Conservation (phyloP, 1,284 basidiomycete genomes). For the Pyrrhoderma noxium region DNA sequence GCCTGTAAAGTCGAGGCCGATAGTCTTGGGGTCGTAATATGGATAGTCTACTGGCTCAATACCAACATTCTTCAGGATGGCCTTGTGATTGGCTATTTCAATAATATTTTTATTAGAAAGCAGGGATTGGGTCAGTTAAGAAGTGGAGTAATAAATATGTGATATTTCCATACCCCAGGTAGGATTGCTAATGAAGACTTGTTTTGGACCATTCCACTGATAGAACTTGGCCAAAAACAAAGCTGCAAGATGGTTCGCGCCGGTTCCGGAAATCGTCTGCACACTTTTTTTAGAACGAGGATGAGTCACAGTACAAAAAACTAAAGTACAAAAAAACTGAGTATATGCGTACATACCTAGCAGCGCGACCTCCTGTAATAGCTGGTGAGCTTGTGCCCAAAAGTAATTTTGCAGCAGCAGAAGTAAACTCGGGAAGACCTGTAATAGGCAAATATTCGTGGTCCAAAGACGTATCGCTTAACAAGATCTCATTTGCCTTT, state of each 20-base stretch:
- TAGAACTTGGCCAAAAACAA: conserved; percentile 87
- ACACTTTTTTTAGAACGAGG: conserved; percentile 33
- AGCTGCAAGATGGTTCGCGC: conserved; percentile 90
- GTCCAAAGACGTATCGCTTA: conserved; percentile 70
- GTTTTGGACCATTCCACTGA: conserved; percentile 57
- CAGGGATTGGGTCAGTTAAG: no score
- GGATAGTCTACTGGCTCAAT: conserved; percentile 78
- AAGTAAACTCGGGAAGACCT: conserved; percentile 77
- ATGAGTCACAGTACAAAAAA: neutral
- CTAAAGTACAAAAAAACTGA: neutral
- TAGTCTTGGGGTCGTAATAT: conserved; percentile 88
- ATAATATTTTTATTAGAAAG: neutral
- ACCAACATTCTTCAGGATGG: conserved; percentile 81
- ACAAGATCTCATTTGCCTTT: conserved; percentile 68
- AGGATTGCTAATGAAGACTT: conserved; percentile 80
- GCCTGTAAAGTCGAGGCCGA: conserved; percentile 79
- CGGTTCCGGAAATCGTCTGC: conserved; percentile 93
- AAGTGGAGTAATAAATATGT: no score
- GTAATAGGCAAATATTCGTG: conserved; percentile 95
- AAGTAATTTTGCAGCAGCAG: conserved; percentile 75
- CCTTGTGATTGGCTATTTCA: conserved; percentile 83
- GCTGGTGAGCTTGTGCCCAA: conserved; percentile 71
- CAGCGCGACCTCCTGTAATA: conserved; percentile 62
- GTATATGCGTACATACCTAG: conserved; percentile 26
- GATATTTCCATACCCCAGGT: conserved; percentile 79